phyloP scores from a whole-genome alignment of 768 basidiomycete genomes.

The Coprinopsis sp. region DNA sequence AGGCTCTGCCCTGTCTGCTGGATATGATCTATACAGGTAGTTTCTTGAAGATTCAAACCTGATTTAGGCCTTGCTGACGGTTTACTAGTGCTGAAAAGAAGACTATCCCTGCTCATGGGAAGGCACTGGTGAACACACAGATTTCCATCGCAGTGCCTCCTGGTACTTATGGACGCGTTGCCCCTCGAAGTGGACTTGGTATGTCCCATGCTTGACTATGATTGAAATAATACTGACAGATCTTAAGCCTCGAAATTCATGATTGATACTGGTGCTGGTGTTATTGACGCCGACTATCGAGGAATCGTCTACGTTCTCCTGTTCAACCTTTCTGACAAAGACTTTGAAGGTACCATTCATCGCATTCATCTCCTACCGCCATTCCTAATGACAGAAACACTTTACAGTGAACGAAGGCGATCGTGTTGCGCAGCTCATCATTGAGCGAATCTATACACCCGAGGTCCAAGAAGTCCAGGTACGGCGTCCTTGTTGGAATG shows the following conservation, averaged over 20 bases:
- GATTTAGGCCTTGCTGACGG: slow-evolving; percentile 5
- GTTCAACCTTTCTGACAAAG: slow-evolving; percentile 87
- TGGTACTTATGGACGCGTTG: slow-evolving; percentile 95
- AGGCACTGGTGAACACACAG: slow-evolving; percentile 88
- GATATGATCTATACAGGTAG: slow-evolving; percentile 95
- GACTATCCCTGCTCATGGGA: slow-evolving; percentile 81
- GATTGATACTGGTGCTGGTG: slow-evolving; percentile 97
- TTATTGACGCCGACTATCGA: slow-evolving; percentile 95
- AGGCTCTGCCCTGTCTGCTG: slow-evolving; percentile 83
- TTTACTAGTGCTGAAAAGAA: slow-evolving; percentile 74
- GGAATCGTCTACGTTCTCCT: slow-evolving; percentile 87
- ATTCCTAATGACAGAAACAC: not conserved
- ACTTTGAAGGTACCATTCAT: slow-evolving; percentile 67
- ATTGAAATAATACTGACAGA: not conserved
- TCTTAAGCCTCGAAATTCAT: slow-evolving; percentile 89
- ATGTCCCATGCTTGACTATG: no score
- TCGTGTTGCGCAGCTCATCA: slow-evolving; percentile 91
- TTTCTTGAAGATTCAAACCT: slow-evolving; percentile 11
- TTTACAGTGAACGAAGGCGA: slow-evolving; percentile 83
- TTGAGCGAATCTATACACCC: slow-evolving; percentile 87
- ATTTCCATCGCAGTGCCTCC: slow-evolving; percentile 89
- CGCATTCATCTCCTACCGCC: slow-evolving; percentile 5
- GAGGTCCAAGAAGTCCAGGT: slow-evolving; percentile 84
- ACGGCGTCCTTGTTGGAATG: slow-evolving; percentile 23
- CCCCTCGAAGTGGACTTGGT: slow-evolving; percentile 95